These are phyloP conservation scores for Dictyostelium discoideum DNA, from an alignment of 78 protist species.

Conservation along the genomic window DNA sequence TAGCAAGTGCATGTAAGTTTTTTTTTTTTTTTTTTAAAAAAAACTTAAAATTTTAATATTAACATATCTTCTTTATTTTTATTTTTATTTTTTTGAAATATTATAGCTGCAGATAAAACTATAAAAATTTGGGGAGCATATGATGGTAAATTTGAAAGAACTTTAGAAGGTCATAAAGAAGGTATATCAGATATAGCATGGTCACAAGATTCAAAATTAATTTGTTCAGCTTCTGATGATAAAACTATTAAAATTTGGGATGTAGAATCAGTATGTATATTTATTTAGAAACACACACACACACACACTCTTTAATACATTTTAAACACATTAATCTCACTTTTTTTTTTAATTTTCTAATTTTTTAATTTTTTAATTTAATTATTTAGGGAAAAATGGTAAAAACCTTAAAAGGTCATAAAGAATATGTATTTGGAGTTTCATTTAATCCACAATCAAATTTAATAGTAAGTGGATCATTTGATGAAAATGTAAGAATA, in stretches of 20 bases:
- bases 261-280: constrained; percentile 46
- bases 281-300: too few species aligned
- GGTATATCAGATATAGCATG: constrained; percentile 89
- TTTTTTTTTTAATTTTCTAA: neutral
- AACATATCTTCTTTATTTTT: neutral
- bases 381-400: constrained; percentile 55
- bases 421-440: constrained; percentile 89
- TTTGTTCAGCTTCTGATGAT: constrained; percentile 93
- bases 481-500: constrained; percentile 91
- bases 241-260: constrained; percentile 91
- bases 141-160: constrained; percentile 18
- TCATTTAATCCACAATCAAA: constrained; percentile 91
- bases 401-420: constrained; percentile 90
- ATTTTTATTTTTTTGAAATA: neutral
- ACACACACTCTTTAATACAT: too few species aligned
- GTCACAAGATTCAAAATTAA: constrained; percentile 80
- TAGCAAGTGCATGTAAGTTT: constrained; percentile 90
- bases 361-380: neutral
- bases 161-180: constrained; percentile 77
- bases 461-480: constrained; percentile 93
- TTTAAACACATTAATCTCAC: too few species aligned
- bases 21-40: neutral
- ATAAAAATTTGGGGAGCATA: constrained; percentile 81
- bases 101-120: constrained; percentile 88
- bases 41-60: neutral